phyloP scores from a whole-genome alignment of 2,329 filamentous ascomycete genomes.

The Arthrobotrys iridis region DNA sequence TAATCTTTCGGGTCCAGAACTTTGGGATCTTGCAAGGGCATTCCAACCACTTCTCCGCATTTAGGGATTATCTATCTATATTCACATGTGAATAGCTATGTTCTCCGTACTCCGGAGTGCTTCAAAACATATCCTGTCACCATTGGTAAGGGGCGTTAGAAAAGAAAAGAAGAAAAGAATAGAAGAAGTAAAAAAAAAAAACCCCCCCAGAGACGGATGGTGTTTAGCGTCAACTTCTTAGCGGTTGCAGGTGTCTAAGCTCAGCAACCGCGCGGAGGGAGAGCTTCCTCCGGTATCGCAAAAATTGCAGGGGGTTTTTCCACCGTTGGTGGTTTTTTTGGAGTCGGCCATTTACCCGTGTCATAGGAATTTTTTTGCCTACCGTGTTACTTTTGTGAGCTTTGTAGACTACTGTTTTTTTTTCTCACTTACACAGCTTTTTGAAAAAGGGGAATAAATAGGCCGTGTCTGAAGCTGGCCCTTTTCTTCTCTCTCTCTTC shows the following conservation, averaged over 20 bases:
- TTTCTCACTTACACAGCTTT: too few species aligned
- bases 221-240: not conserved
- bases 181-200: too few species aligned
- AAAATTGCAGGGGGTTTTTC: constrained; percentile 13
- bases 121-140: too few species aligned
- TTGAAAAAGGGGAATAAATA: constrained; percentile 50
- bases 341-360: constrained; percentile 47
- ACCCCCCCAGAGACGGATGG: too few species aligned
- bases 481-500: constrained; percentile 31
- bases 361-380: not conserved
- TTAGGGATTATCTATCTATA: too few species aligned
- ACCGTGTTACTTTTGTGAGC: not conserved
- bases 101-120: constrained; percentile 8
- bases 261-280: constrained; percentile 33
- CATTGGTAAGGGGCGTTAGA: too few species aligned
- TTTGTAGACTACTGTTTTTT: not conserved
- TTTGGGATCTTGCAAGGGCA: too few species aligned
- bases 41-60: too few species aligned
- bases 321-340: not conserved
- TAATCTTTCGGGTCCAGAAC: not conserved
- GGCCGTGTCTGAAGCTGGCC: constrained; percentile 36
- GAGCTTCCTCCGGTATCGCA: constrained; percentile 52
- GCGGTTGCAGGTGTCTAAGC: too few species aligned
- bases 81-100: not conserved
- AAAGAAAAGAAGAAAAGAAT: too few species aligned